Percentiles rank a stretch among this genome's conserved stretches.
These are phyloP conservation scores for Yarrowia sp. DNA, from an alignment of 805 yeast genomes.

Conservation along the genomic window DNA sequence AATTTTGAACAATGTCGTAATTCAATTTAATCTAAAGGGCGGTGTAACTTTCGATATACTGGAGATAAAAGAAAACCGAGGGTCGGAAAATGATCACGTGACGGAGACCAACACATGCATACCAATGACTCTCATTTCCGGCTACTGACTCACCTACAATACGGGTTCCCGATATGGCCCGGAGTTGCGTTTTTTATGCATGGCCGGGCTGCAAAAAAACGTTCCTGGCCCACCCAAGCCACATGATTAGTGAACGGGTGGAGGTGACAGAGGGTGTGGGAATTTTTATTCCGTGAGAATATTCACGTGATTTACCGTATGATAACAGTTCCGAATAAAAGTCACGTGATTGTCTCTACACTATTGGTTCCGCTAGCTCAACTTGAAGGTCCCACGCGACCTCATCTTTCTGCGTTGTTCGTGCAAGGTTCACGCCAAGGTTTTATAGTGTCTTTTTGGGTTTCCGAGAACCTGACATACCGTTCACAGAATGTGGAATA, in stretches of 20 bases:
- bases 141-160: background rate
- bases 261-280: background rate
- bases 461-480: background rate
- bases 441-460: background rate
- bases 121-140: background rate
- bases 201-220: background rate
- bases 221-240: slow-evolving; percentile 7
- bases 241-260: slow-evolving; percentile 10
- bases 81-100: background rate
- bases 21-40: background rate
- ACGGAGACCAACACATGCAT: background rate
- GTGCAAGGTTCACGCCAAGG: background rate
- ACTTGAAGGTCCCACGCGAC: slow-evolving; percentile 17
- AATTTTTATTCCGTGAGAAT: background rate
- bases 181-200: background rate
- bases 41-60: background rate
- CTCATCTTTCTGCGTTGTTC: background rate
- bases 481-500: too few relatives aligned
- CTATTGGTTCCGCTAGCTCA: too few relatives aligned
- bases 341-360: background rate
- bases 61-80: background rate
- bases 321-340: background rate
- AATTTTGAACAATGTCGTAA: background rate
- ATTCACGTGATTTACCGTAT: background rate
- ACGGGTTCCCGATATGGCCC: background rate